Base-by-base conservation (phyloP, 768 basidiomycete genomes). In the Suillus variegatus region DNA sequence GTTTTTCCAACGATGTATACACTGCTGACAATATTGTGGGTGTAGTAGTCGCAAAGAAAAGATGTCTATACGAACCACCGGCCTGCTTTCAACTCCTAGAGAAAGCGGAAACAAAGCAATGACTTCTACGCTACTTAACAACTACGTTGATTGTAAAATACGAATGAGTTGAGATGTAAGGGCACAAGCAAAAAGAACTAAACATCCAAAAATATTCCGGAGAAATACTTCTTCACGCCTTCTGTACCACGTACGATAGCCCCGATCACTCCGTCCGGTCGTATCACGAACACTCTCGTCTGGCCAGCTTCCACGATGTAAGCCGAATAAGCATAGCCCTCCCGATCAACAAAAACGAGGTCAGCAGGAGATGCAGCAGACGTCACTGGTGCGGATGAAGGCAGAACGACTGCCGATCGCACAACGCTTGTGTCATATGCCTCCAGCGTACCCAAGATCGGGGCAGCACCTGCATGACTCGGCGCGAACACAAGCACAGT, bases 291-390 rank as follows among this genome's bases (percentile, higher is more conserved):
- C 5, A 75, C 74, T 14, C 78, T 66, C 12, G 68, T 67, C 49
- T 76, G 77, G 5, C 72, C 73, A 22, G 74, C 71, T 28, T 64
- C 65, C n/a, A 76, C 70, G 51, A 71, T 70, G 71, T 83, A 83
- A 1, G 76, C 72, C 4, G 68, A 68, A 66, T 78, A 74, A 1
- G 81, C 81, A 63, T 79, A 73, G 13, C 78, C 78, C 1, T 69
- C 68, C 16, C 64, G 62, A 65, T 81, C 80, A 35, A 77, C 75
- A 10, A 82, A 61, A 14, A 78, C 72, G 28, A 71, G 73, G 62
- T 76, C 74, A 1, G 74, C 74, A 41, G n/a, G 38, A 44, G 49
- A 41, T 63, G 25, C 61, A 61, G 8, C 32, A 9, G 51, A 20
- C 14, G 25, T 20, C 6, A 13, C 46, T n/a, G 54, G 6, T 18